Percentiles rank a stretch among this genome's conserved stretches.
Evolutionary conservation across 768 basidiomycete genomes (phyloP).

Genomic region (Mycena olivaceomarginata): DNA sequence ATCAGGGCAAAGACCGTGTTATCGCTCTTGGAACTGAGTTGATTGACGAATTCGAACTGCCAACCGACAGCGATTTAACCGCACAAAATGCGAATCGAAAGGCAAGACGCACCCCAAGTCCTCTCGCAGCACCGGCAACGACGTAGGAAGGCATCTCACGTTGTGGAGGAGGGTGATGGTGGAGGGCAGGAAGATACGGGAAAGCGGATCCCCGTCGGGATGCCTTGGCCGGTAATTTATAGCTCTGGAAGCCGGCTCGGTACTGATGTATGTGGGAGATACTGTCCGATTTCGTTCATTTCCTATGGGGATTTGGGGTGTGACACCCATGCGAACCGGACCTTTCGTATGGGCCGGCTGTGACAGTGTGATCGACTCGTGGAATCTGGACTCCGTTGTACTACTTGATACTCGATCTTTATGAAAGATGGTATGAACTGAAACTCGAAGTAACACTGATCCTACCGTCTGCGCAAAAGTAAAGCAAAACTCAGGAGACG

Average conservation of each 20-base stretch:
- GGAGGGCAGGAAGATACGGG: neutral
- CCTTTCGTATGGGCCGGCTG: too few species aligned
- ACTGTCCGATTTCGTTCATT: neutral
- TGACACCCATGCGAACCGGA: too few species aligned
- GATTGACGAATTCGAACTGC: constrained; percentile 39
- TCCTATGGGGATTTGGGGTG: neutral
- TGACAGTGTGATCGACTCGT: too few species aligned
- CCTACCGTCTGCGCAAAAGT: too few species aligned
- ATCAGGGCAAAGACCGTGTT: constrained; percentile 38
- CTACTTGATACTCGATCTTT: too few species aligned
- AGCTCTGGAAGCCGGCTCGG: neutral
- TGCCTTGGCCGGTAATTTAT: constrained; percentile 1
- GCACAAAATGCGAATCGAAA: constrained; percentile 22
- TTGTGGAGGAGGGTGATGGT: neutral
- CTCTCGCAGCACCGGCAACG: constrained; percentile 38
- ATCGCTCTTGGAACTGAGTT: constrained; percentile 35
- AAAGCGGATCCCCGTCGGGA: neutral
- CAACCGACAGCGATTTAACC: constrained; percentile 18
- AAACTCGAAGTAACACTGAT: too few species aligned
- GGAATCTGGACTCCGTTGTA: too few species aligned
- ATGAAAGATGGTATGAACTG: too few species aligned
- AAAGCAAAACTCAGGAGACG: too few species aligned
- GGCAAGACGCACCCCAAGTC: constrained; percentile 34
- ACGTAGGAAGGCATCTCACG: constrained; percentile 34
- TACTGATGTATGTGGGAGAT: neutral